These are phyloP conservation scores for Porcisia deanei DNA, from an alignment of 208 protist species.

Conservation along the genomic window DNA sequence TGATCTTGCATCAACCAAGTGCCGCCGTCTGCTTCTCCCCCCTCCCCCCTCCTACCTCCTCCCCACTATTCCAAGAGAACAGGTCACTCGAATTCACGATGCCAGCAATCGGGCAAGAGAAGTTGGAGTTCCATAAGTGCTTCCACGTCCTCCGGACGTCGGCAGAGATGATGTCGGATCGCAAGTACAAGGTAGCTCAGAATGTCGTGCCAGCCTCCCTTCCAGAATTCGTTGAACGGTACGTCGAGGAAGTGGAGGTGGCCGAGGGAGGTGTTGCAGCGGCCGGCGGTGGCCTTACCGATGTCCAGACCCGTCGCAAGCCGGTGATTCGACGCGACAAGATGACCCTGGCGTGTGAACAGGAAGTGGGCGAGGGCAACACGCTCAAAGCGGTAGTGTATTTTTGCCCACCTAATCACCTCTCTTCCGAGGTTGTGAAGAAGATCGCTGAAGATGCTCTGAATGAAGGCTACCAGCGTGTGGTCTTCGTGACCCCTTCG, in stretches of 20 bases:
- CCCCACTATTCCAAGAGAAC: too few relatives aligned
- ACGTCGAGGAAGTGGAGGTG: conserved; percentile 40
- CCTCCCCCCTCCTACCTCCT: not conserved
- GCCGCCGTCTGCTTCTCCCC: not conserved
- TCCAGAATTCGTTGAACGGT: conserved; percentile 68
- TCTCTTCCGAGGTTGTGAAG: conserved; percentile 73
- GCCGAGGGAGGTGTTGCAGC: conserved; percentile 4
- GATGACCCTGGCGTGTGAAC: conserved; percentile 85
- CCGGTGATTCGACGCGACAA: conserved; percentile 64
- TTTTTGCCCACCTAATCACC: conserved; percentile 56
- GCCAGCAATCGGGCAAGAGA: conserved; percentile 73
- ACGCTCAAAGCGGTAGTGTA: conserved; percentile 69
- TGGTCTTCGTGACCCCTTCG: conserved; percentile 67
- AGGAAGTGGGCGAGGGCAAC: conserved; percentile 38
- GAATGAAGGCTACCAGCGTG: conserved; percentile 50
- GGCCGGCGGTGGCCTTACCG: conserved; percentile 1
- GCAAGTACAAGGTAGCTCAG: conserved; percentile 69
- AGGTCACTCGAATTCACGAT: conserved; percentile 19
- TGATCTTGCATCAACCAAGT: too few relatives aligned
- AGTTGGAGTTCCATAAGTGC: conserved; percentile 69
- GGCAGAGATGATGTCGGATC: conserved; percentile 85
- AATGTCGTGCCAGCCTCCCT: conserved; percentile 51
- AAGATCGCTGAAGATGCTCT: conserved; percentile 45
- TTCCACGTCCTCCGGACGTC: conserved; percentile 84
- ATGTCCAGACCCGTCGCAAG: conserved; percentile 9